Conservation (phyloP, 805 yeast genomes). For the Candida ovalis region DNA sequence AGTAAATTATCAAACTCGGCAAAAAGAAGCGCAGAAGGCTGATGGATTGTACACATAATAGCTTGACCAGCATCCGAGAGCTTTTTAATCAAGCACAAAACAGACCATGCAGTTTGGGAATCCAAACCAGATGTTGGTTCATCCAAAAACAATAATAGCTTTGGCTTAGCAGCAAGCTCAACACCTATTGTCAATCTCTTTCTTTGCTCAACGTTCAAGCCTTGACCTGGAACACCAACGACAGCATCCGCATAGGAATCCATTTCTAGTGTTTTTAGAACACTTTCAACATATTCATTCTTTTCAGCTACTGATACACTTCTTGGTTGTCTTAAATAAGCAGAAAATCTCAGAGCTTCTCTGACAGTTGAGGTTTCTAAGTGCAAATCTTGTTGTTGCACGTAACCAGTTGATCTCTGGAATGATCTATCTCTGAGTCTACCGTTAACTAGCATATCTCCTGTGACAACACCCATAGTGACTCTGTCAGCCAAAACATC, state of each 20-base stretch:
- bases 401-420: constrained; percentile 51
- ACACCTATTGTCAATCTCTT: constrained; percentile 51
- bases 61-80: constrained; percentile 49
- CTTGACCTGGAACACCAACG: constrained; percentile 42
- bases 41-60: constrained; percentile 68
- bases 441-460: constrained; percentile 53
- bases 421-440: constrained; percentile 42
- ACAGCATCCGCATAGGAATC: constrained; percentile 49
- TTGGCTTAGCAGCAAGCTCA: constrained; percentile 50
- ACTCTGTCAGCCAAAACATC: constrained; percentile 48
- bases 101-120: constrained; percentile 55
- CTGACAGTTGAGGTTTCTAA: constrained; percentile 44
- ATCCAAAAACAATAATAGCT: constrained; percentile 47
- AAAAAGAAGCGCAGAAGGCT: constrained; percentile 74
- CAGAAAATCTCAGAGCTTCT: constrained; percentile 47
- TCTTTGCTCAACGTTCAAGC: constrained; percentile 49
- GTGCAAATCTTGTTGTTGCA: constrained; percentile 54
- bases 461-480: constrained; percentile 50
- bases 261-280: constrained; percentile 47
- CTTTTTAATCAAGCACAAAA: constrained; percentile 44
- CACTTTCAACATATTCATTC: constrained; percentile 44
- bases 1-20: constrained; percentile 71
- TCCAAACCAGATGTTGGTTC: constrained; percentile 61
- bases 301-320: constrained; percentile 39
- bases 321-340: constrained; percentile 41